phyloP scores from a whole-genome alignment of 148 eudicot genomes.

The Spergularia marina region DNA sequence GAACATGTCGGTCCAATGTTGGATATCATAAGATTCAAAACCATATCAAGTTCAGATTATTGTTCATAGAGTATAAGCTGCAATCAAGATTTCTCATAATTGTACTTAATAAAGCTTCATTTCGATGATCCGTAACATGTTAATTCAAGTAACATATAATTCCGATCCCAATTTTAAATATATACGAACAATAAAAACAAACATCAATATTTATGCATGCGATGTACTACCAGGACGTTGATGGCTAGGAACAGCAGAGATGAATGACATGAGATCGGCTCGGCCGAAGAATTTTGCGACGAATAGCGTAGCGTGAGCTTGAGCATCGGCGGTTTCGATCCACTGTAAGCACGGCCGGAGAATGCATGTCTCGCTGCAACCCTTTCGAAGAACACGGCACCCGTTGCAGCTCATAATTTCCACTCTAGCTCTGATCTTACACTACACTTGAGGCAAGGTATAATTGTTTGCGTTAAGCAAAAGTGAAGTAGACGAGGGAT shows the following conservation, averaged over 20 bases:
- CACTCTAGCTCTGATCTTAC: background rate
- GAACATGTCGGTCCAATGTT: no score
- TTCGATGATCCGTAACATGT: no score
- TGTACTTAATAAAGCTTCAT: no score
- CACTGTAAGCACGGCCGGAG: conserved; percentile 52
- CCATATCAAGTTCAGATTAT: no score
- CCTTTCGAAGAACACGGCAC: conserved; percentile 51
- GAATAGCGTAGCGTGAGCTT: conserved; percentile 58
- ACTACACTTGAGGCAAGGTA: background rate
- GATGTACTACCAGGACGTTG: conserved; percentile 42
- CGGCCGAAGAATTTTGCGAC: conserved; percentile 72
- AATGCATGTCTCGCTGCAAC: conserved; percentile 54
- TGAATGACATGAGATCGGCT: conserved; percentile 56
- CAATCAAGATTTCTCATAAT: no score
- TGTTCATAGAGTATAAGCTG: no score
- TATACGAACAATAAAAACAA: no score
- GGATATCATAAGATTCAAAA: no score
- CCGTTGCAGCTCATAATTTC: conserved; percentile 72
- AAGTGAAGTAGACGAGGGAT: background rate
- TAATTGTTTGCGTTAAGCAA: background rate
- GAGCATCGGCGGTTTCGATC: conserved; percentile 48
- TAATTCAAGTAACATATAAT: no score
- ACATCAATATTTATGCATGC: no score
- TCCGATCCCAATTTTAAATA: no score
- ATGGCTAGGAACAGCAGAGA: conserved; percentile 45